Conservation (phyloP, 805 yeast species). For the Candida ulmi region DNA sequence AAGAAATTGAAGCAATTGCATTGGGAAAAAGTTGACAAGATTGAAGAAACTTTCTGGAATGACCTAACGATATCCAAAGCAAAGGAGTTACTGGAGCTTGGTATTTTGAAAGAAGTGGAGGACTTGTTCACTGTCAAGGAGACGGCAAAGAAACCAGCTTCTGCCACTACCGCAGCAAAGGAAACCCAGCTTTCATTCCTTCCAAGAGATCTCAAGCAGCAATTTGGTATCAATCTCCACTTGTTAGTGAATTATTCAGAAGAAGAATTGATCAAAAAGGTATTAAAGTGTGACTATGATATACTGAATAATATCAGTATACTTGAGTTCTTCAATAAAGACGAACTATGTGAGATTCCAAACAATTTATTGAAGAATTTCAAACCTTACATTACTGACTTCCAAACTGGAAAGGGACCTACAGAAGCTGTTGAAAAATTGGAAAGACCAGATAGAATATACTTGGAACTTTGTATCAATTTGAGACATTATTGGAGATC, state of each 20-base stretch:
- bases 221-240: conserved; percentile 90
- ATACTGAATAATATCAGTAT: conserved; percentile 66
- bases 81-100: conserved; percentile 63
- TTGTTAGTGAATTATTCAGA: conserved; percentile 59
- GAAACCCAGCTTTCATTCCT: conserved; percentile 60
- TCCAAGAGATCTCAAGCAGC: conserved; percentile 85
- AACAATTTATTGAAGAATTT: conserved; percentile 64
- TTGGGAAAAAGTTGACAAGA: conserved; percentile 89
- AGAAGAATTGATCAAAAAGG: conserved; percentile 59
- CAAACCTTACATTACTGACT: conserved; percentile 76
- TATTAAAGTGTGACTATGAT: conserved; percentile 71
- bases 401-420: conserved; percentile 35
- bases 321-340: conserved; percentile 76
- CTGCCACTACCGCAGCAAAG: conserved; percentile 39
- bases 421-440: conserved; percentile 71
- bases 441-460: conserved; percentile 83
- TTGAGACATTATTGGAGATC: conserved; percentile 88
- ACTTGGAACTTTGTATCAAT: conserved; percentile 76
- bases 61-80: conserved; percentile 50
- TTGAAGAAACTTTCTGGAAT: conserved; percentile 85
- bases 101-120: conserved; percentile 81
- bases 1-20: conserved; percentile 88
- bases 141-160: conserved; percentile 38
- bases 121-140: conserved; percentile 83
- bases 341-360: conserved; percentile 71